Evolutionary conservation across 2,329 filamentous ascomycete genomes (phyloP).

Genomic region (Cladosporium sp.): DNA sequence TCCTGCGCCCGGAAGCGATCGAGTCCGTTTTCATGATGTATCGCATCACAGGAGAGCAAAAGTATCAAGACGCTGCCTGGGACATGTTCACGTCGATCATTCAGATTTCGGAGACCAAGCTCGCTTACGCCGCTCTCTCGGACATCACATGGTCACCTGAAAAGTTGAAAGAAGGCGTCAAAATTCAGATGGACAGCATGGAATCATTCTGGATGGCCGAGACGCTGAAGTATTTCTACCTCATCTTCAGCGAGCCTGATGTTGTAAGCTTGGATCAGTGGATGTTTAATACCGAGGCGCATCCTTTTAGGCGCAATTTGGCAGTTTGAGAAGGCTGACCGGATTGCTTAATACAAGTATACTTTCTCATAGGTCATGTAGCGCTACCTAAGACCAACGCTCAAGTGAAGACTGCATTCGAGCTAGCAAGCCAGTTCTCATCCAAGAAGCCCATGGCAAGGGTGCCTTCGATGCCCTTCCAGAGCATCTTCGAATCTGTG

Average conservation of each 20-base stretch:
- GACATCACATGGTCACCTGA: conserved; percentile 39
- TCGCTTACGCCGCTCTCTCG: conserved; percentile 43
- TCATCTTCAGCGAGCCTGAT: conserved; percentile 42
- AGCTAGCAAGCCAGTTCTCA: conserved; percentile 39
- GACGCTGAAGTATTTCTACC: conserved; percentile 49
- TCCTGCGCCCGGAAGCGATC: conserved; percentile 54
- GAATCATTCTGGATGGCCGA: conserved; percentile 50
- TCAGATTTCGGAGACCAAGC: conserved; percentile 38
- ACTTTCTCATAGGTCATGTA: not conserved
- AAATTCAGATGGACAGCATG: conserved; percentile 39
- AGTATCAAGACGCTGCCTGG: conserved; percentile 44
- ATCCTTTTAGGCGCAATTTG: conserved; percentile 38
- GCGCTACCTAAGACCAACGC: too few species aligned
- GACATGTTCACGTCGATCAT: conserved; percentile 47
- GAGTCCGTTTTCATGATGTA: conserved; percentile 60
- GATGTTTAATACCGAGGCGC: conserved; percentile 50
- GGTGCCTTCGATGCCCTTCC: conserved; percentile 50
- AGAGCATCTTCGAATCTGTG: conserved; percentile 42
- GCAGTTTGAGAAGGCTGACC: not conserved
- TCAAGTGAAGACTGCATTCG: conserved; percentile 2
- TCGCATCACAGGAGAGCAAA: conserved; percentile 53
- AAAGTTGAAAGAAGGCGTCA: conserved; percentile 26
- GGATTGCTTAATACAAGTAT: too few species aligned
- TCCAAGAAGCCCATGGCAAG: conserved; percentile 55
- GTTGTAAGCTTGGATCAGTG: conserved; percentile 44